Conservation (phyloP, 2,329 filamentous ascomycete species). For the Chaetomium strumarium region DNA sequence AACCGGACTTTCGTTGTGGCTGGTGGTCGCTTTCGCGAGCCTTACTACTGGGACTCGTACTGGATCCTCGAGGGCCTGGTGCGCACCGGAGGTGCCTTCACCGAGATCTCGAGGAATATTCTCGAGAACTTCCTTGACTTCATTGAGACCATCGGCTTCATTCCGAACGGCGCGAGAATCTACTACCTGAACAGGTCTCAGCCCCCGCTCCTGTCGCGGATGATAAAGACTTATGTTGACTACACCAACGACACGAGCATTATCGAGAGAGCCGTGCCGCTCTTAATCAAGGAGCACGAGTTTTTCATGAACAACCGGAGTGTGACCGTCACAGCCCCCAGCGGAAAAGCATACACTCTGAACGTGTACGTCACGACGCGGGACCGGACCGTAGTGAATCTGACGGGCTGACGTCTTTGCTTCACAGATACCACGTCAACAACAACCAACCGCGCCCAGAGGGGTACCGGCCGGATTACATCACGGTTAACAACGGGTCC, state of each 20-base stretch:
- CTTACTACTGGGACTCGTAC: conserved; percentile 67
- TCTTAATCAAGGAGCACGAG: conserved; percentile 57
- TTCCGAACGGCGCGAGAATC: conserved; percentile 61
- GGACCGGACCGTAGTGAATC: background rate
- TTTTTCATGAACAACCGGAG: conserved; percentile 59
- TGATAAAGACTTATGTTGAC: conserved; percentile 59
- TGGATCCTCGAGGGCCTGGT: conserved; percentile 63
- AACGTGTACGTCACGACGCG: conserved; percentile 40
- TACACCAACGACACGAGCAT: conserved; percentile 59
- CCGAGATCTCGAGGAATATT: conserved; percentile 57
- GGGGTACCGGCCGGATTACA: conserved; percentile 60
- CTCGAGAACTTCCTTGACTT: conserved; percentile 67
- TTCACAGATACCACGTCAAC: conserved; percentile 47
- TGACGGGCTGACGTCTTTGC: background rate
- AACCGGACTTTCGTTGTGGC: conserved; percentile 66
- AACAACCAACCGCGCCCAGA: conserved; percentile 64
- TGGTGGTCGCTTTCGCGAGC: conserved; percentile 64
- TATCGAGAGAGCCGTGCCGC: conserved; percentile 53
- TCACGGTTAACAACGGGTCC: conserved; percentile 58
- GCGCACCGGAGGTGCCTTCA: conserved; percentile 58
- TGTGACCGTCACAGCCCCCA: conserved; percentile 42
- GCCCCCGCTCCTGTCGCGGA: conserved; percentile 59
- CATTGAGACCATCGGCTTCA: conserved; percentile 57
- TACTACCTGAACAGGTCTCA: conserved; percentile 66
- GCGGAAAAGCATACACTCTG: conserved; percentile 46